Conservation (phyloP, 306 rosid species). For the Hippophae gyantsensis region DNA sequence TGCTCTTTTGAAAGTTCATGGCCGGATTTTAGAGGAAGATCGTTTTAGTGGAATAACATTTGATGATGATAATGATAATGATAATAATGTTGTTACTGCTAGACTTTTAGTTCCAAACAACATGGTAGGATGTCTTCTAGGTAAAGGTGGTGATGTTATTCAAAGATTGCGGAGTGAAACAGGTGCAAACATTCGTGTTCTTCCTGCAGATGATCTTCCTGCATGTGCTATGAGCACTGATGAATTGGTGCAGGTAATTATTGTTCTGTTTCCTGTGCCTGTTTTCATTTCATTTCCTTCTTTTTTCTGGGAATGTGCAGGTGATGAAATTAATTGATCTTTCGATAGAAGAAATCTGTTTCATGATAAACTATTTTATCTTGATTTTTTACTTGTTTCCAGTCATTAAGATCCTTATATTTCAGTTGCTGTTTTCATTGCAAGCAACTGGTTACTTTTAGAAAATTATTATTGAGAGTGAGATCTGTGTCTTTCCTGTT, state of each 20-base stretch:
- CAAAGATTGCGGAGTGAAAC: conserved; percentile 29
- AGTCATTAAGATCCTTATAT: too few relatives aligned
- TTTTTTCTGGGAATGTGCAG: too few relatives aligned
- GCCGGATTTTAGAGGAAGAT: conserved; percentile 29
- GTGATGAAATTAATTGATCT: too few relatives aligned
- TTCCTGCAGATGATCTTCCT: conserved; percentile 29
- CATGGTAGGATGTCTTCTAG: conserved; percentile 31
- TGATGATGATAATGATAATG: conserved; percentile 23
- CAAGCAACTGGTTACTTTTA: too few relatives aligned
- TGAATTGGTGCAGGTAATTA: conserved; percentile 30
- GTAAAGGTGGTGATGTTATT: conserved; percentile 30
- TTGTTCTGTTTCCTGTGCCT: too few relatives aligned
- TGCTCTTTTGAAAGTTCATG: conserved; percentile 29
- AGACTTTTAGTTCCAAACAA: conserved; percentile 27
- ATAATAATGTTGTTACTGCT: conserved; percentile 16
- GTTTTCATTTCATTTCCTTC: too few relatives aligned
- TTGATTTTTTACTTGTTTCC: too few relatives aligned
- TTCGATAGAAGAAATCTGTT: too few relatives aligned
- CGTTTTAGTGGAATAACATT: conserved; percentile 18
- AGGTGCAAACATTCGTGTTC: conserved; percentile 27
- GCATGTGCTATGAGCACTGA: conserved; percentile 19
- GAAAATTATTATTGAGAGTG: too few relatives aligned
- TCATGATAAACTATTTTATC: too few relatives aligned
- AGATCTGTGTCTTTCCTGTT: too few relatives aligned
- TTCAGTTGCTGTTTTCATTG: too few relatives aligned